Evolutionary conservation across 2,329 filamentous ascomycete species (phyloP), one percentile per base, ranked within the genome.

Genomic region (Sordariomycetes sp.): DNA sequence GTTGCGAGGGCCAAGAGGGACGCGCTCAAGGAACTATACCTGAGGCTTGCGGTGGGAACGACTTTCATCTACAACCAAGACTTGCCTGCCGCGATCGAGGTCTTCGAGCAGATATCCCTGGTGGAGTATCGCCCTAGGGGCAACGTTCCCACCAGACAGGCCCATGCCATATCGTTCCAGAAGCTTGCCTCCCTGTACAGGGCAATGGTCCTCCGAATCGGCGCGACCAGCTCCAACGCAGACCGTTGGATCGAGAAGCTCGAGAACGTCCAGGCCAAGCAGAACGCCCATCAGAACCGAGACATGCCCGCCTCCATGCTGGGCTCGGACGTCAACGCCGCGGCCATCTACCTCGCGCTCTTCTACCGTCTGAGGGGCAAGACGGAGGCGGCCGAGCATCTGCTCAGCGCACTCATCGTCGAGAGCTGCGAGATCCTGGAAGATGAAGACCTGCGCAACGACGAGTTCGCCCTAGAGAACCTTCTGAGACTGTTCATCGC

Each of bases 381-480:
- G 17, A 43, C 37, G 5, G 25, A 33, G 0, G 51, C 54, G 5
- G 51, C 60, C 0, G 42, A 46, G 3, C 34, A 38, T 4, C 42
- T 61, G 15, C 47, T 64, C 3, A 39, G 46, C 2, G 46, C 39
- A 2, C 49, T 63, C 16, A 50, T 64, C 11, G 42, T 50, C 11
- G 59, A 62, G 17, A 60, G 54, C 26, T 46, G 63, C 10, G 50
- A 51, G 2, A 55, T 63, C 5, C 40, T 64, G 2, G 54, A 57
- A 1, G 61, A 64, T 21, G 53, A 58, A 8, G 61, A 64, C 37
- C 57, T 55, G 3, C 49, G 54, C 12, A 64, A 64, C 30, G 61
- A 64, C 38, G 52, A 56, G 21, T 63, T 56, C 21, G 59, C 59
- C 5, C 47, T 64, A 2, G 58, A 62, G 35, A 64, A 64, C 33